Evolutionary conservation across 1,139 yeast genomes (phyloP).

Genomic region (Candida sp.): DNA sequence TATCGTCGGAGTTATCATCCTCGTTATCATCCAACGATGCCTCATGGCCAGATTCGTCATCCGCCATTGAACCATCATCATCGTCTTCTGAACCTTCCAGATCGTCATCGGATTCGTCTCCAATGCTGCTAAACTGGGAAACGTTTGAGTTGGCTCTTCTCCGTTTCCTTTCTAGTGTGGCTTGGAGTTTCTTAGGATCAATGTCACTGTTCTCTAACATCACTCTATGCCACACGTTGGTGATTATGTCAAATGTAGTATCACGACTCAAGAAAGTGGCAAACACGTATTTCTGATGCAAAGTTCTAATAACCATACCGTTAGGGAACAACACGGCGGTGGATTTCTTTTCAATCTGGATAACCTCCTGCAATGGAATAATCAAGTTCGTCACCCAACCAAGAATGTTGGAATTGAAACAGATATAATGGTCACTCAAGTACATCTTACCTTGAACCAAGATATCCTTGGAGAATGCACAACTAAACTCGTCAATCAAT

Average conservation of each 20-base stretch:
- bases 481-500: constrained; percentile 66
- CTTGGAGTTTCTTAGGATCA: constrained; percentile 21
- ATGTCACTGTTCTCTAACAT: constrained; percentile 29
- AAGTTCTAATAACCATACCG: constrained; percentile 71
- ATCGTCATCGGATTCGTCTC: constrained; percentile 12
- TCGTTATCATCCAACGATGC: constrained; percentile 6
- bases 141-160: constrained; percentile 12
- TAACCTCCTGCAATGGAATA: constrained; percentile 72
- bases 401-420: constrained; percentile 74
- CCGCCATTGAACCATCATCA: constrained; percentile 10
- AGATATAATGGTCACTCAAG: constrained; percentile 59
- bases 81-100: constrained; percentile 11
- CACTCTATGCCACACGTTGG: constrained; percentile 63
- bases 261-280: constrained; percentile 78
- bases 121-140: constrained; percentile 6
- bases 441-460: constrained; percentile 75
- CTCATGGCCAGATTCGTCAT: constrained; percentile 6
- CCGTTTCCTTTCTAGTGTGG: constrained; percentile 15
- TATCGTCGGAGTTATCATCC: constrained; percentile 11
- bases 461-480: constrained; percentile 76
- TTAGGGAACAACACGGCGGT: constrained; percentile 80
- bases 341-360: constrained; percentile 71
- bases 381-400: constrained; percentile 74
- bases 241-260: constrained; percentile 60
- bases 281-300: constrained; percentile 73